phyloP scores from a whole-genome alignment of 148 eudicot species.

The Cornus suecica region DNA sequence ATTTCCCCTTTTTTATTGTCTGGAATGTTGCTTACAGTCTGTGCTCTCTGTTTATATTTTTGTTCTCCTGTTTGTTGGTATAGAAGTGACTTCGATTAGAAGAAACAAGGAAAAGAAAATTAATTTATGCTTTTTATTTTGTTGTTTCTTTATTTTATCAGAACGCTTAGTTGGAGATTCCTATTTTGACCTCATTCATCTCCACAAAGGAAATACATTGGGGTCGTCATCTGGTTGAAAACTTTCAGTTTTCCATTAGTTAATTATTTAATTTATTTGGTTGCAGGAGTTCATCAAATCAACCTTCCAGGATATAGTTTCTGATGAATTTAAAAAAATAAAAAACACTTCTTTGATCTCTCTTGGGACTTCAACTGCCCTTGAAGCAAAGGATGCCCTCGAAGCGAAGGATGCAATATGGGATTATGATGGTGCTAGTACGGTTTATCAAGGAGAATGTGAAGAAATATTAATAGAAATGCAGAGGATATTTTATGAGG shows the following conservation, averaged over 20 bases:
- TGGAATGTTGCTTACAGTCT: too few species aligned
- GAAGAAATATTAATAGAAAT: constrained; percentile 88
- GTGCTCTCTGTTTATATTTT: too few species aligned
- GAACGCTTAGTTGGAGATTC: neutral
- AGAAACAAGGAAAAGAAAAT: too few species aligned
- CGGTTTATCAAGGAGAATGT: constrained; percentile 73
- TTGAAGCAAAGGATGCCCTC: constrained; percentile 43
- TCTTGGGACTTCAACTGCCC: constrained; percentile 17
- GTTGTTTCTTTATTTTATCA: too few species aligned
- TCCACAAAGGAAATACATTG: neutral
- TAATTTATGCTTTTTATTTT: too few species aligned
- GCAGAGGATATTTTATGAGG: constrained; percentile 92
- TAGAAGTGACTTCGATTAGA: too few species aligned
- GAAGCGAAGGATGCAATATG: constrained; percentile 62
- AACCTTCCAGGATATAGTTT: constrained; percentile 64
- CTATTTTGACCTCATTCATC: neutral
- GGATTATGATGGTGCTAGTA: constrained; percentile 80
- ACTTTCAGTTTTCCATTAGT: neutral
- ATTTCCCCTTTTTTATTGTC: too few species aligned
- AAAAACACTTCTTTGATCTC: constrained; percentile 32
- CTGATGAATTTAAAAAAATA: constrained; percentile 71
- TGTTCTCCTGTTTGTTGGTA: too few species aligned
- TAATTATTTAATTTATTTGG: constrained; percentile 8
- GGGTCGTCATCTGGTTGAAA: neutral
- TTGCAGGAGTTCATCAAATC: constrained; percentile 66